Conservation (phyloP, 2,329 filamentous ascomycete genomes). For the Aureobasidium subglaciale region DNA sequence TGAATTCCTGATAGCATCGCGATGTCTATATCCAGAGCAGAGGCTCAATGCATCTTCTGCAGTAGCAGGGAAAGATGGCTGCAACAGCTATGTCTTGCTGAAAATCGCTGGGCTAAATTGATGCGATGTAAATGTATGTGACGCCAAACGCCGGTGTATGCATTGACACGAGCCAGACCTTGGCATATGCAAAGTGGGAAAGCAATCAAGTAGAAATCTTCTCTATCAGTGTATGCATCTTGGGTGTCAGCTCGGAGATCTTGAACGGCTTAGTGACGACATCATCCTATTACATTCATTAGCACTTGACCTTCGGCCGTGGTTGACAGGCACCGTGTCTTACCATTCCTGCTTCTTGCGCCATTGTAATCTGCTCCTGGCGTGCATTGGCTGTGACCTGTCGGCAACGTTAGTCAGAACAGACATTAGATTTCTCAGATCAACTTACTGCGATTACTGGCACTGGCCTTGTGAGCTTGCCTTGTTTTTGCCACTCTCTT, state of each 20-base stretch:
- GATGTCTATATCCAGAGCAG: too few relatives aligned
- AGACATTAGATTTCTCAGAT: neutral
- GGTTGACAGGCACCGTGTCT: neutral
- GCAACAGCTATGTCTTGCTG: too few relatives aligned
- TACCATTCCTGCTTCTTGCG: slow-evolving; percentile 62
- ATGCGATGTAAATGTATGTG: too few relatives aligned
- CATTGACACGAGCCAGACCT: too few relatives aligned
- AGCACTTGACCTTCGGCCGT: neutral
- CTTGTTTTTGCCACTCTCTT: slow-evolving; percentile 57
- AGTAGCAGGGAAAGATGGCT: too few relatives aligned
- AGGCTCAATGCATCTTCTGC: too few relatives aligned
- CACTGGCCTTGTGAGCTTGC: slow-evolving; percentile 57
- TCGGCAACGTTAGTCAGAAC: neutral
- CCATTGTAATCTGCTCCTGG: slow-evolving; percentile 64
- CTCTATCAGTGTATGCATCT: slow-evolving; percentile 19
- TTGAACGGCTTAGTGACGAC: slow-evolving; percentile 19
- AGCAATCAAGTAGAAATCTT: slow-evolving; percentile 12
- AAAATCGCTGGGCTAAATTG: too few relatives aligned
- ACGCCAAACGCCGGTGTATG: too few relatives aligned
- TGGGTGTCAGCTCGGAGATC: slow-evolving; percentile 20
- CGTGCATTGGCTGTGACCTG: slow-evolving; percentile 65
- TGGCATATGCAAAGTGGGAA: neutral
- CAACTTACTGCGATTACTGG: slow-evolving; percentile 65
- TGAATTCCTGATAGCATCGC: too few relatives aligned
- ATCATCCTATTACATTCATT: slow-evolving; percentile 4